phyloP scores from a whole-genome alignment of 2,329 filamentous ascomycete genomes.

The Pseudovirgaria hyperparasitica region DNA sequence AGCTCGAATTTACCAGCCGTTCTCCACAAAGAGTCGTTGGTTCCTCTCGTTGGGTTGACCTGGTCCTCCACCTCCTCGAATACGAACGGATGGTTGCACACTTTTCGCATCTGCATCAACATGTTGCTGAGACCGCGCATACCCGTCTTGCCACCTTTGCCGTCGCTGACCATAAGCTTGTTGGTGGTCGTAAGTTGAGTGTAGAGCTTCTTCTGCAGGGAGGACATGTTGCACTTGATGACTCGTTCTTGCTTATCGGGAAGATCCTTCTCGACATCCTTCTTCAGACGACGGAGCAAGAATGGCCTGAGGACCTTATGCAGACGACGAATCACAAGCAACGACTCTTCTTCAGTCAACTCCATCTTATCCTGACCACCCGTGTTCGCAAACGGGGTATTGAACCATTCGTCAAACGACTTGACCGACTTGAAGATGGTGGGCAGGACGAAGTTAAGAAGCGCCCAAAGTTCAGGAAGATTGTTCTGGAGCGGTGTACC shows the following conservation, averaged over 20 bases:
- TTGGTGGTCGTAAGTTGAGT: conserved; percentile 96
- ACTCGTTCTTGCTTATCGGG: conserved; percentile 99
- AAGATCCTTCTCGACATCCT: conserved; percentile 97
- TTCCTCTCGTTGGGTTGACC: conserved; percentile 81
- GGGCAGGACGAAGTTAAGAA: conserved; percentile 95
- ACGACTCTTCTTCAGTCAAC: conserved; percentile 96
- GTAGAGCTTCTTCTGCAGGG: conserved; percentile 85
- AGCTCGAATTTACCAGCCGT: conserved; percentile 96
- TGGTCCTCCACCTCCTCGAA: conserved; percentile 97
- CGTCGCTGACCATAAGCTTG: conserved; percentile 85
- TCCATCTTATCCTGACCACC: conserved; percentile 98
- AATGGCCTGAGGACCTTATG: conserved; percentile 97
- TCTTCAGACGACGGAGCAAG: conserved; percentile 95
- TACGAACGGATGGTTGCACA: conserved; percentile 98
- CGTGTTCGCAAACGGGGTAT: conserved; percentile 96
- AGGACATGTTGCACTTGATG: conserved; percentile 97
- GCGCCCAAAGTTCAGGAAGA: conserved; percentile 86
- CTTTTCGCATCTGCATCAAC: conserved; percentile 98
- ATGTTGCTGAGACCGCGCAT: conserved; percentile 96
- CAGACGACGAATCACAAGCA: conserved; percentile 93
- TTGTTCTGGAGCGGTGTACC: conserved; percentile 98
- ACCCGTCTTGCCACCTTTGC: conserved; percentile 87
- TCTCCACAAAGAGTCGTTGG: conserved; percentile 90
- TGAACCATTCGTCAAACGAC: conserved; percentile 99
- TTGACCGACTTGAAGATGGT: conserved; percentile 99